phyloP scores from a whole-genome alignment of 306 rosid species.

The Quercus bicolor region DNA sequence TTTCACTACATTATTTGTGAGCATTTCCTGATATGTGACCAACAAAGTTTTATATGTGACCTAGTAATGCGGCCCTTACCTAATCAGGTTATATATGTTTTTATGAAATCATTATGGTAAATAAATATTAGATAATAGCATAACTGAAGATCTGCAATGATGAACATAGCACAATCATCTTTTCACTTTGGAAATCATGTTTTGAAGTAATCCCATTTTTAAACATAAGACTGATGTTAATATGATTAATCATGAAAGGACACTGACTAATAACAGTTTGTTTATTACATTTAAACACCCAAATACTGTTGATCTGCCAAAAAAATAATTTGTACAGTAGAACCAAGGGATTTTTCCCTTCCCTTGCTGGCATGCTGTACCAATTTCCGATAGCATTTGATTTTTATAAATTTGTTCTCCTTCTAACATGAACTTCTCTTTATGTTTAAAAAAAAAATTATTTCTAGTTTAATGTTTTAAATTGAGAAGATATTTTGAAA shows the following conservation, averaged over 20 bases:
- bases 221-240: neutral
- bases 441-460: neutral
- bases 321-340: neutral
- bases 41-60: neutral
- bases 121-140: neutral
- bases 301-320: neutral
- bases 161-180: neutral
- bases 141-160: neutral
- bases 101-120: neutral
- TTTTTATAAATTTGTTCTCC: neutral
- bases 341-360: neutral
- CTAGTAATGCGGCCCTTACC: neutral
- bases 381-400: neutral
- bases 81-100: neutral
- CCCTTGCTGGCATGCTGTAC: neutral
- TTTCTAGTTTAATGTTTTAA: neutral
- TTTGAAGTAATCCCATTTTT: neutral
- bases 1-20: neutral
- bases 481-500: conserved; percentile 16
- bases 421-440: neutral
- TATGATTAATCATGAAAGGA: neutral
- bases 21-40: neutral
- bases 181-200: neutral
- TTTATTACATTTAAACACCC: neutral
- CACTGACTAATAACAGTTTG: neutral